A percentile compares a stretch with the other conserved stretches of the same genome.
Conservation (phyloP, 306 rosid genomes). For the Cyamopsis tetragonoloba region DNA sequence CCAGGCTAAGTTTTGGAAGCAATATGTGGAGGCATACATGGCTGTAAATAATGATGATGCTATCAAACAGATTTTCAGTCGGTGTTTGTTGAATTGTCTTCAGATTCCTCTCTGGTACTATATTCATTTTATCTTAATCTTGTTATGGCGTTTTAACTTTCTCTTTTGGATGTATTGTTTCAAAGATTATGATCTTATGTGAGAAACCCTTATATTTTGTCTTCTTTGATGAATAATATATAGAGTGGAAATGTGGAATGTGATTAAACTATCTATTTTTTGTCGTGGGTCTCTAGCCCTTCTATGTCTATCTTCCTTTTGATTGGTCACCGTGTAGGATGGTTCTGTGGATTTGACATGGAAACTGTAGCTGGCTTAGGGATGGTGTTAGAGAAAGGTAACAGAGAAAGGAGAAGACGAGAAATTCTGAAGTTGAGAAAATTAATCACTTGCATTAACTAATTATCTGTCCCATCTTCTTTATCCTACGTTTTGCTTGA, state of each 20-base stretch:
- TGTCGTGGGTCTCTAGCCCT: no score
- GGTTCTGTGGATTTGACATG: not conserved
- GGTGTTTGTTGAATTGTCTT: slow-evolving; percentile 80
- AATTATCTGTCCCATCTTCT: not conserved
- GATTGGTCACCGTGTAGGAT: not conserved
- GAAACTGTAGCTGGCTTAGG: not conserved
- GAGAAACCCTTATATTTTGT: not conserved
- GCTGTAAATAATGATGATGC: slow-evolving; percentile 90
- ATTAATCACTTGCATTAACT: no score
- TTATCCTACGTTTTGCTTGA: not conserved
- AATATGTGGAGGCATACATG: slow-evolving; percentile 92
- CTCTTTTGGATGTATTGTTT: not conserved
- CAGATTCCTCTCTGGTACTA: slow-evolving; percentile 93
- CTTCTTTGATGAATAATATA: not conserved
- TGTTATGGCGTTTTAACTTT: slow-evolving; percentile 1
- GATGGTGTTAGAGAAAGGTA: no score
- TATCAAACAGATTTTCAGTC: slow-evolving; percentile 83
- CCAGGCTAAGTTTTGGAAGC: slow-evolving; percentile 97
- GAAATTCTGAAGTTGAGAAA: no score
- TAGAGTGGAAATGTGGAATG: not conserved
- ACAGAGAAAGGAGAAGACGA: no score
- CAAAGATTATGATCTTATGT: not conserved
- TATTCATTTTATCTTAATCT: slow-evolving; percentile 19
- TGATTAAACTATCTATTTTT: no score
- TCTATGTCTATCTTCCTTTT: no score